Base-by-base conservation (phyloP, 139 green algal genomes). In the Chlamydomonas sp. region DNA sequence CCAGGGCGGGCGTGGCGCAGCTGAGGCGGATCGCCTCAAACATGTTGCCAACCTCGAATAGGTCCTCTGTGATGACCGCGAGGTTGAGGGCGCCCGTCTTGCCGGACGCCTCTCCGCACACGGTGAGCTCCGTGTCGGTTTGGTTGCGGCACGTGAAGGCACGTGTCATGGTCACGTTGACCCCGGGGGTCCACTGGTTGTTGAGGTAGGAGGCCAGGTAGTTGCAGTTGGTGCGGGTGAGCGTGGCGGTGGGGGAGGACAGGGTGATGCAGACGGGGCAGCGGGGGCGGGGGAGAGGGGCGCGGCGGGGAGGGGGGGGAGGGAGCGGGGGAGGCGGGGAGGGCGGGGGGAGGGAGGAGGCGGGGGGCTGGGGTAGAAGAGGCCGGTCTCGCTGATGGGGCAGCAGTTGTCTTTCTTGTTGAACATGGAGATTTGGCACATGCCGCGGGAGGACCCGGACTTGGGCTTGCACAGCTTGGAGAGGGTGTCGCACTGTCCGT, bases 381-480 rank as follows among this genome's bases (percentile, higher is more conserved):
- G 67, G 63, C 63, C 79, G 79, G 63, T 84, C 2, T 60, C 14
- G 31, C 16, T 49, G 17, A 5, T 6, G 1, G 79, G 79, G 79
- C 79, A 84, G 79, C 79, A 84, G 31, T 17, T 84, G 61, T 82
- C 77, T 18, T 69, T 69, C 6, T 61, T 82, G 77, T 82, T 82
- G 77, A 82, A 82, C 31, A 82, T 59, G 20, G 61, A 18, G 20
- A 18, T 69, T 18, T 18, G 3, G 31, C 79, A 84, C 4, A 75
- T 84, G 63, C 79, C 79, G 8, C 57, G 2, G 31, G 12, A 3
- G 49, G 66, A 18, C 15, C 79, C 79, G 6, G 4, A 15, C 31
- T 31, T 31, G 15, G 12, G 2, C 63, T 14, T 61, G 63, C 79
- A 84, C 3, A 84, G 63, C 31, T 75, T 63, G 16, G 75, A 63